phyloP scores from a whole-genome alignment of 495 filamentous ascomycete genomes.

The Lentithecium fluviatile region DNA sequence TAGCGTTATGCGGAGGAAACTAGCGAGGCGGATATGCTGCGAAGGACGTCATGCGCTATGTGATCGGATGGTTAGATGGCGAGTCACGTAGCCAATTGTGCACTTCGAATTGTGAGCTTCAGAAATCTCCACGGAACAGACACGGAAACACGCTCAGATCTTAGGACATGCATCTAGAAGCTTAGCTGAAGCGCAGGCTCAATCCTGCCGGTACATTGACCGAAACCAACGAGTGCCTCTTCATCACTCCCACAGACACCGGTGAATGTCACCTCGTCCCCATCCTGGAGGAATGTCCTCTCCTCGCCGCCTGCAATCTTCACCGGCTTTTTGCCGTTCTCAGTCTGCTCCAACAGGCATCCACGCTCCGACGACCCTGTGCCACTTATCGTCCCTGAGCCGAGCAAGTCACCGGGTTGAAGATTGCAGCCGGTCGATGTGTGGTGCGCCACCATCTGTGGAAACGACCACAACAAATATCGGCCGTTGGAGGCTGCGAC shows the following conservation, averaged over 20 bases:
- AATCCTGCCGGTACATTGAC: slow-evolving; percentile 44
- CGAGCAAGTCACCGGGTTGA: slow-evolving; percentile 78
- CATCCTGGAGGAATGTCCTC: slow-evolving; percentile 78
- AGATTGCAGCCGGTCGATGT: slow-evolving; percentile 81
- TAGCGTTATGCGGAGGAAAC: too few relatives aligned
- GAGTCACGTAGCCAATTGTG: too few relatives aligned
- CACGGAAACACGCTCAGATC: not conserved
- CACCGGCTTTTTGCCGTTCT: slow-evolving; percentile 64
- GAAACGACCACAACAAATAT: slow-evolving; percentile 86
- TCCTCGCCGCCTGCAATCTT: slow-evolving; percentile 67
- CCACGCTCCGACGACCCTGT: slow-evolving; percentile 60
- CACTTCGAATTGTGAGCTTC: too few relatives aligned
- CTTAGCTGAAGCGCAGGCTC: slow-evolving; percentile 38
- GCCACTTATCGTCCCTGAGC: slow-evolving; percentile 88
- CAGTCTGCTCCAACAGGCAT: slow-evolving; percentile 78
- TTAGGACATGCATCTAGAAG: not conserved
- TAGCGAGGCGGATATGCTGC: not conserved
- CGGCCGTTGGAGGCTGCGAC: slow-evolving; percentile 63
- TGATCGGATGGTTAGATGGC: too few relatives aligned
- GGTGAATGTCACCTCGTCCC: slow-evolving; percentile 71
- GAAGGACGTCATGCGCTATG: too few relatives aligned
- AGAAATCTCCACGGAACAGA: not conserved
- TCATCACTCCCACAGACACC: slow-evolving; percentile 60
- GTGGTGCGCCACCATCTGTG: slow-evolving; percentile 94
- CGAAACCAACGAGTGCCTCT: slow-evolving; percentile 47